phyloP scores from a whole-genome alignment of 83 land plant species.

The Picea abies region DNA sequence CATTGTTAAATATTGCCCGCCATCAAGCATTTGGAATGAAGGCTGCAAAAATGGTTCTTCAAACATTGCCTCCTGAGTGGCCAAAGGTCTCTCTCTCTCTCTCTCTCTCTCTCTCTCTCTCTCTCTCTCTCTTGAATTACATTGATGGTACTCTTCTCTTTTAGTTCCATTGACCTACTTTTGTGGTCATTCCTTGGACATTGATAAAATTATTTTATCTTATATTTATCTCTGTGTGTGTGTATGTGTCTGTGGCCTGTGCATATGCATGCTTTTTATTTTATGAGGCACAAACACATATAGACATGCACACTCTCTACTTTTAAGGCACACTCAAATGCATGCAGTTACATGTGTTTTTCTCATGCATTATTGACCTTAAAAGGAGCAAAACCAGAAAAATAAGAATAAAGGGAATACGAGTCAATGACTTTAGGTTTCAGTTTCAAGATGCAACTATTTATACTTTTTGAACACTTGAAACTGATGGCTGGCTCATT shows the following conservation, averaged over 20 bases:
- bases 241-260: no score
- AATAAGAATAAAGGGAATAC: neutral
- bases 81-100: conserved; percentile 39
- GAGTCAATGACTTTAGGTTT: neutral
- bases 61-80: conserved; percentile 26
- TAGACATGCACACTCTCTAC: neutral
- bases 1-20: conserved; percentile 64
- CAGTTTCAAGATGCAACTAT: neutral
- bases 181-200: no score
- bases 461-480: neutral
- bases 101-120: neutral
- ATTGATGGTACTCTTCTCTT: neutral
- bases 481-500: neutral
- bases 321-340: neutral
- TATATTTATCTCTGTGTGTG: no score
- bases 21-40: conserved; percentile 75
- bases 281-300: neutral
- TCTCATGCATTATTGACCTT: neutral
- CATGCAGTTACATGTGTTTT: neutral
- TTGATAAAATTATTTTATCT: no score
- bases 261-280: no score
- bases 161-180: no score
- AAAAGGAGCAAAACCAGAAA: neutral
- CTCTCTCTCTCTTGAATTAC: no score
- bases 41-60: conserved; percentile 61